Evolutionary conservation across 1,284 basidiomycete species (phyloP), one percentile per base, ranked within the genome.

Genomic region (Tremellales sp.): DNA sequence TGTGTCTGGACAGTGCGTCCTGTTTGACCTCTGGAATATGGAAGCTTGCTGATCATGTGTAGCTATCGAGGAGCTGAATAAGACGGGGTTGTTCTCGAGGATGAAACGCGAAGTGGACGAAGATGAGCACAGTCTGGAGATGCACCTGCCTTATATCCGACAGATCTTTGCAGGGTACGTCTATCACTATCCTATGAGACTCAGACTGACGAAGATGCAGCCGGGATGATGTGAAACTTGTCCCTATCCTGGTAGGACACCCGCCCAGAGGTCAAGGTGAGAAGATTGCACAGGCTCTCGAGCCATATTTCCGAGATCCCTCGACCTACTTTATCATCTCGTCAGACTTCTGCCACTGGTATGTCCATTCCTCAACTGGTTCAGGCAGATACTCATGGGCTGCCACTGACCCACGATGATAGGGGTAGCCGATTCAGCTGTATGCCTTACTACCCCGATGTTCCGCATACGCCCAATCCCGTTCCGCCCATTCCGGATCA

Each of bases 341-440:
- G 3, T 89, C 87, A 54, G 96, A 99, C 73, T 99, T 99, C 68
- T 98, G 96, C 66, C 94, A 98, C 70, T 98, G 94, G 93, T 92
- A 61, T 52, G 80, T 63, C 39, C 43, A 44, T 25, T 42, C 47
- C 23, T 53, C 46, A 23, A 40, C 48, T 15, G 15, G n/a, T n/a
- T 36, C 33, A 6, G 6, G 19, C 5, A 36, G 5, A 13, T 6
- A 5, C 33, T 13, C 4, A n/a, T n/a, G n/a, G n/a, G n/a, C n/a
- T n/a, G n/a, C n/a, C n/a, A n/a, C n/a, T n/a, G 19, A 36, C 13
- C 19, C 6, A 36, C 33, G 33, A 17, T 7, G n/a, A 36, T 36
- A 96, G 91, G 92, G 93, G 93, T 10, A 80, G 80, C 5, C 81
- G 91, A 26, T 98, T 97, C 72, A 82, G 81, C 19, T 94, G 93